Percentiles rank a stretch among this genome's conserved stretches.
phyloP scores from a whole-genome alignment of 768 basidiomycete species.

The Termitomyces sp. region DNA sequence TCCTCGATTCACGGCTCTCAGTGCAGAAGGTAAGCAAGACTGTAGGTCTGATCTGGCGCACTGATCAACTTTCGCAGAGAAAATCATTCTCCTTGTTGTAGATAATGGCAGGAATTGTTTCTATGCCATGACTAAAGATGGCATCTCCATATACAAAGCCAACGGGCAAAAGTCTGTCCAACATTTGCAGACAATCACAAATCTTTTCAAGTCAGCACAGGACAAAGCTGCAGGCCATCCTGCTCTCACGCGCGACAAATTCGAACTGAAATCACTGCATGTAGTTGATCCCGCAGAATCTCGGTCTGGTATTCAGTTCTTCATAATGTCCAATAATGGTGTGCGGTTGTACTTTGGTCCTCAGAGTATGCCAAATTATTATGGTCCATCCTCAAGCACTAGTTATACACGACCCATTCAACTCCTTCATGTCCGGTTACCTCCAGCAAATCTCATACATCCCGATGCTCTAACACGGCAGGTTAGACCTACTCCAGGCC shows the following conservation, averaged over 20 bases:
- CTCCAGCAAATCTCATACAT: conserved; percentile 69
- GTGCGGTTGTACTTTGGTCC: conserved; percentile 81
- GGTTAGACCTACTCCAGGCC: conserved; percentile 37
- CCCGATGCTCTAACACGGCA: conserved; percentile 61
- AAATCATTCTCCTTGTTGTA: conserved; percentile 59
- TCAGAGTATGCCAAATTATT: conserved; percentile 43
- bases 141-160: conserved; percentile 63
- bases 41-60: not conserved
- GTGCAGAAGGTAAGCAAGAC: conserved; percentile 52
- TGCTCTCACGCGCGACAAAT: conserved; percentile 60
- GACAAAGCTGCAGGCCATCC: conserved; percentile 79
- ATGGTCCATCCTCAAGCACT: conserved; percentile 26
- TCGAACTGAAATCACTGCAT: conserved; percentile 68
- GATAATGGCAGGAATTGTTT: conserved; percentile 68
- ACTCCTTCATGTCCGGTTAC: conserved; percentile 74
- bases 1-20: conserved; percentile 63
- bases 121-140: conserved; percentile 68
- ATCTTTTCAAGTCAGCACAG: conserved; percentile 68
- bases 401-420: conserved; percentile 42
- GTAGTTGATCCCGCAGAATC: conserved; percentile 63
- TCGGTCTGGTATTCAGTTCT: conserved; percentile 62
- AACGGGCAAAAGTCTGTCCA: conserved; percentile 60
- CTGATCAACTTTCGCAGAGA: conserved; percentile 41
- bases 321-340: conserved; percentile 79
- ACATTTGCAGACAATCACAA: conserved; percentile 69